Evolutionary conservation across 805 yeast species (phyloP).

Genomic region (Saccharomycopsis schoenii): DNA sequence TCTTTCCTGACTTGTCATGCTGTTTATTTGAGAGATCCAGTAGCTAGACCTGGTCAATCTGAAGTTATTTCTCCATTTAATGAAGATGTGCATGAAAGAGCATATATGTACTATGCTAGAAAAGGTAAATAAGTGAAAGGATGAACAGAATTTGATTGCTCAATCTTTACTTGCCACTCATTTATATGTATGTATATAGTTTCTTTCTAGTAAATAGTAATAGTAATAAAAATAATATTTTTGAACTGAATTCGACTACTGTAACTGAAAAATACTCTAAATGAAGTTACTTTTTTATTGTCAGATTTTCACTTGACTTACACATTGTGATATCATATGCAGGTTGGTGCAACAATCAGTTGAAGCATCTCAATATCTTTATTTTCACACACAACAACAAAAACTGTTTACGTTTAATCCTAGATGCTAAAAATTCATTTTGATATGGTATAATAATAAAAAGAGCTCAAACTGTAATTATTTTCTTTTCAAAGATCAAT

Average conservation of each 20-base stretch:
- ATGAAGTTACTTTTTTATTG: neutral
- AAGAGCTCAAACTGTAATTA: no score
- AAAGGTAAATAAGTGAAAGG: constrained; percentile 37
- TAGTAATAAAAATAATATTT: neutral
- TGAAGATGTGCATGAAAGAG: constrained; percentile 76
- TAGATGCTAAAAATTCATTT: no score
- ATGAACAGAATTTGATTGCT: neutral
- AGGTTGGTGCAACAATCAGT: no score
- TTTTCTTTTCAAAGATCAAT: no score
- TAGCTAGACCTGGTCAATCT: constrained; percentile 92
- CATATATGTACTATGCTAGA: constrained; percentile 87
- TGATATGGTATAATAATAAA: no score
- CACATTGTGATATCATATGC: no score
- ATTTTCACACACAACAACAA: no score
- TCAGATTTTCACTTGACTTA: neutral
- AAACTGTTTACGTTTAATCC: no score
- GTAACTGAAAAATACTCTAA: neutral
- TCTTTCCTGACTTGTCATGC: constrained; percentile 92
- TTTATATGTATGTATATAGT: neutral
- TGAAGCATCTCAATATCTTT: no score
- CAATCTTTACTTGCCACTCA: neutral
- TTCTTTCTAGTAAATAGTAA: neutral
- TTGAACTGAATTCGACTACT: neutral
- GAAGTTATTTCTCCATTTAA: constrained; percentile 91
- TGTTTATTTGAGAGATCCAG: constrained; percentile 92